Percentiles rank a stretch among this genome's conserved stretches.
Evolutionary conservation across 805 yeast species (phyloP).

Genomic region (Metschnikowia peoriensis): DNA sequence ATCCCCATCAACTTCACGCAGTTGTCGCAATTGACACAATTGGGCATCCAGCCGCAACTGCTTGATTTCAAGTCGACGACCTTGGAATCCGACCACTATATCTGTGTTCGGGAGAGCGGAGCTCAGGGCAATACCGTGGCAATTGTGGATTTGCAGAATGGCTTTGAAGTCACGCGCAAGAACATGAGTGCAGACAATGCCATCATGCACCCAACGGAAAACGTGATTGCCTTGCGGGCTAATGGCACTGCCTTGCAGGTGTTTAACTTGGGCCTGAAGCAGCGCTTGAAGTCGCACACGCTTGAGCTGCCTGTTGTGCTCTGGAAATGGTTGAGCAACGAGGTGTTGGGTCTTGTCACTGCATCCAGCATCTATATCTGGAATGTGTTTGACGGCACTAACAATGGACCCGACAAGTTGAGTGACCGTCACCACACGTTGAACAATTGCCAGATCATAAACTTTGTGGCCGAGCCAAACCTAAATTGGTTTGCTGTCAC

Average conservation of each 20-base stretch:
- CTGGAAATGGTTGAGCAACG: slow-evolving; percentile 89
- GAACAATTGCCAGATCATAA: slow-evolving; percentile 82
- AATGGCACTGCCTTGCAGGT: slow-evolving; percentile 95
- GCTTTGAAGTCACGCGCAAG: slow-evolving; percentile 79
- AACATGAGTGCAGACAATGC: slow-evolving; percentile 98
- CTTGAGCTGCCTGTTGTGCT: slow-evolving; percentile 85
- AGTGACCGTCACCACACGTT: slow-evolving; percentile 82
- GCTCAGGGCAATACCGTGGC: slow-evolving; percentile 83
- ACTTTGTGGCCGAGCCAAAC: slow-evolving; percentile 76
- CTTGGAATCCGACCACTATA: slow-evolving; percentile 86
- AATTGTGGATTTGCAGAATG: slow-evolving; percentile 78
- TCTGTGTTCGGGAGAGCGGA: slow-evolving; percentile 71
- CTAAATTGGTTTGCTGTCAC: slow-evolving; percentile 92
- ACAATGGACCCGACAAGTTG: slow-evolving; percentile 73
- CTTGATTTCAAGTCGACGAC: slow-evolving; percentile 94
- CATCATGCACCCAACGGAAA: slow-evolving; percentile 88
- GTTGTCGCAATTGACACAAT: slow-evolving; percentile 79
- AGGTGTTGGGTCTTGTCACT: slow-evolving; percentile 80
- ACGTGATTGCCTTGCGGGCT: slow-evolving; percentile 90
- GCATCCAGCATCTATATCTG: slow-evolving; percentile 73
- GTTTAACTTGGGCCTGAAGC: slow-evolving; percentile 83
- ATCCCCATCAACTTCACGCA: slow-evolving; percentile 97
- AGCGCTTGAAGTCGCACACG: slow-evolving; percentile 83
- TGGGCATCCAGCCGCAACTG: slow-evolving; percentile 82
- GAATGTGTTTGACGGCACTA: slow-evolving; percentile 78